Evolutionary conservation across 2,329 filamentous ascomycete species (phyloP).

Genomic region (Fusarium zealandicum): DNA sequence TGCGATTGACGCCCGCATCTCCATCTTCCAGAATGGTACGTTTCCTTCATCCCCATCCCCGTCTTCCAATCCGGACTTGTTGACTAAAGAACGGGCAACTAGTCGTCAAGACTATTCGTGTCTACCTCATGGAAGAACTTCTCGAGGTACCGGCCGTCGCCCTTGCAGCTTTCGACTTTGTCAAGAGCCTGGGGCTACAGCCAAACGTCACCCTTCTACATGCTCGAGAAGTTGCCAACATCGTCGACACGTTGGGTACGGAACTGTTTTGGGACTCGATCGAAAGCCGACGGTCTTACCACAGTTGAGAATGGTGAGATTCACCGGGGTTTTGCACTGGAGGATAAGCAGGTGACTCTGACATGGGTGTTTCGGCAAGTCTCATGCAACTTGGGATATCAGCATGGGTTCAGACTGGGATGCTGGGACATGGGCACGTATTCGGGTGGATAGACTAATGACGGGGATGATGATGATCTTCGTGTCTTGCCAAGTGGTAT

Average conservation of each 20-base stretch:
- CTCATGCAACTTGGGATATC: too few species aligned
- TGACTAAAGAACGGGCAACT: not conserved
- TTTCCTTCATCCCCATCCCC: too few species aligned
- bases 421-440: too few species aligned
- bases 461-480: too few species aligned
- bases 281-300: not conserved
- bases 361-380: too few species aligned
- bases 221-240: not conserved
- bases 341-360: too few species aligned
- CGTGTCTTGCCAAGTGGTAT: too few species aligned
- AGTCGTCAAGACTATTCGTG: not conserved
- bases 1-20: not conserved
- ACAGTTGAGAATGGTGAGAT: not conserved
- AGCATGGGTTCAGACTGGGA: too few species aligned
- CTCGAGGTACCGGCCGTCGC: not conserved
- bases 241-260: not conserved
- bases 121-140: not conserved
- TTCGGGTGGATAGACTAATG: too few species aligned
- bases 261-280: slow-evolving; percentile 2
- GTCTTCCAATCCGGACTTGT: not conserved
- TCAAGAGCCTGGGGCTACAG: not conserved
- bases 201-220: not conserved
- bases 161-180: not conserved
- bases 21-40: not conserved
- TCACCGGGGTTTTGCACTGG: not conserved